Evolutionary conservation across 805 yeast genomes (phyloP).

Genomic region (Saturnispora ahearnii): DNA sequence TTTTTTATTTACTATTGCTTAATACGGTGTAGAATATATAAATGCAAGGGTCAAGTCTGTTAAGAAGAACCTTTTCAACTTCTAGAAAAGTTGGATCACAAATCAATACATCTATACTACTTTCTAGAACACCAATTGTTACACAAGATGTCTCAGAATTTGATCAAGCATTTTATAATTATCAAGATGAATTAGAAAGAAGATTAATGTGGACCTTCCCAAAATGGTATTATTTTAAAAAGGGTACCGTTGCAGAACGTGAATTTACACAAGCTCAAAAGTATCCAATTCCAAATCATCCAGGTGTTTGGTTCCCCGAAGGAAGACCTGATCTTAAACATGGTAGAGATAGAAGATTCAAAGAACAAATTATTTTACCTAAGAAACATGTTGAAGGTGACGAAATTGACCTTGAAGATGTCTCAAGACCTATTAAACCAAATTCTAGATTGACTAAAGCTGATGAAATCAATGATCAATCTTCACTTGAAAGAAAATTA

Average conservation of each 20-base stretch:
- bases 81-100: neutral
- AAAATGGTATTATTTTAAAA: conserved; percentile 79
- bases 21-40: neutral
- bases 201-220: conserved; percentile 98
- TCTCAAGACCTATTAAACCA: conserved; percentile 59
- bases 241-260: conserved; percentile 83
- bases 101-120: neutral
- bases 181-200: conserved; percentile 79
- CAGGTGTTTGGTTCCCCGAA: conserved; percentile 68
- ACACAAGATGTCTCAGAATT: conserved; percentile 68
- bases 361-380: conserved; percentile 74
- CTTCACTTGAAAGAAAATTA: conserved; percentile 70
- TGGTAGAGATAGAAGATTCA: conserved; percentile 78
- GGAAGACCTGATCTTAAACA: conserved; percentile 84
- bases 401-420: conserved; percentile 37
- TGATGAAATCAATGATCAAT: conserved; percentile 51
- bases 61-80: conserved; percentile 1
- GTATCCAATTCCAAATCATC: conserved; percentile 63
- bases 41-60: neutral
- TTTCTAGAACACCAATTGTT: conserved; percentile 77
- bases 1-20: no score
- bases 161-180: conserved; percentile 66
- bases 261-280: conserved; percentile 65
- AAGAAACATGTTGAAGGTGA: conserved; percentile 29
- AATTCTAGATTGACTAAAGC: conserved; percentile 72